These are phyloP conservation scores for Pseudocercospora musae DNA, from an alignment of 2,329 filamentous ascomycete species.

Conservation along the genomic window DNA sequence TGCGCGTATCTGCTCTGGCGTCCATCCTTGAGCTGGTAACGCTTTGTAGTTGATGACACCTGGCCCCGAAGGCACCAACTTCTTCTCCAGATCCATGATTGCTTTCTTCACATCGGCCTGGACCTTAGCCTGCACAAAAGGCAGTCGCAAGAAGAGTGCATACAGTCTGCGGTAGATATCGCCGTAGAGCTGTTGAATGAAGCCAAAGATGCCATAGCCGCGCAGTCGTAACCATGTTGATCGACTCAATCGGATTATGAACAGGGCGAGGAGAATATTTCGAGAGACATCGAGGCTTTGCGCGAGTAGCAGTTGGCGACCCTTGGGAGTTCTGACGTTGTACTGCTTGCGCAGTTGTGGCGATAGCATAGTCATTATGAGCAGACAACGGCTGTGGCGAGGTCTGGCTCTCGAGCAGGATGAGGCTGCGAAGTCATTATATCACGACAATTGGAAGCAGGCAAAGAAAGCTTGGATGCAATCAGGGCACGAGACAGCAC, in stretches of 20 bases:
- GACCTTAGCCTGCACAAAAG: slow-evolving; percentile 82
- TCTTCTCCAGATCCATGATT: slow-evolving; percentile 74
- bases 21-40: slow-evolving; percentile 81
- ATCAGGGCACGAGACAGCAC: not conserved
- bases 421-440: not conserved
- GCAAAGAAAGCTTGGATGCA: not conserved
- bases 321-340: slow-evolving; percentile 18
- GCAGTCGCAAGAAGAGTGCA: slow-evolving; percentile 78
- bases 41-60: slow-evolving; percentile 69
- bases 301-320: slow-evolving; percentile 26
- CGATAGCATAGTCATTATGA: slow-evolving; percentile 11
- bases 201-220: slow-evolving; percentile 82
- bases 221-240: slow-evolving; percentile 79
- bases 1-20: slow-evolving; percentile 69
- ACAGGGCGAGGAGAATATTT: slow-evolving; percentile 85
- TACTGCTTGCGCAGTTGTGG: slow-evolving; percentile 28
- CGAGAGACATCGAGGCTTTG: slow-evolving; percentile 51
- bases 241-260: slow-evolving; percentile 78
- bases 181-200: slow-evolving; percentile 69
- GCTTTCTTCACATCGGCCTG: slow-evolving; percentile 79
- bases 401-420: not conserved
- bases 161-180: slow-evolving; percentile 71
- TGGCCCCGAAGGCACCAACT: slow-evolving; percentile 72
- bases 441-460: not conserved
- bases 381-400: not conserved